Base-by-base conservation (phyloP, 768 basidiomycete genomes). In the Hebeloma cylindrosporum region DNA sequence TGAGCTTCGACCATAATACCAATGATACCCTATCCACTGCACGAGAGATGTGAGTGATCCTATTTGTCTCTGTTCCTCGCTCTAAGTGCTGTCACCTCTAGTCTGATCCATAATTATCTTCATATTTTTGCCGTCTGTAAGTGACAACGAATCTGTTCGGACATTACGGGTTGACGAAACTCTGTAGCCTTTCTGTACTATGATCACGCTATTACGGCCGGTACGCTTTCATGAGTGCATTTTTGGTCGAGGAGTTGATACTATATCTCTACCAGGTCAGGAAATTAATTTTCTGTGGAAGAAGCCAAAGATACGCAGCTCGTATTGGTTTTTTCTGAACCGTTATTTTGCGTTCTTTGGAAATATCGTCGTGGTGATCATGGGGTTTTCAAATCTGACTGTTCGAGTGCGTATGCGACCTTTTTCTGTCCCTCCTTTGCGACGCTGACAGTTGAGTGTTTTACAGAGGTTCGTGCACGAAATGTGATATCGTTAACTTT, bases 261-360 rank as follows among this genome's bases (percentile, higher is more conserved):
- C 34, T 13, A 21, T 29, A n/a, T 3, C 21, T 34, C 11, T 17
- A 26, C 7, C 37, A 72, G 71, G 60, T 3, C 51, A 58, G 40
- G 78, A 79, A 51, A 54, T 75, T 27, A 53, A 61, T 11, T 65
- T 67, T 39, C 53, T 80, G 4, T 80, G 79, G 79, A 58, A 59
- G 40, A 62, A 66, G 33, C 68, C 67, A 1, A 69, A 68, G 41
- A 63, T 59, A 1, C 38, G 50, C 7, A 70, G 73, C 40, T 63
- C 73, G 2, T 65, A 67, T 23, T 65, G 71, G 53, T 80, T 80
- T 57, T 70, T 75, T 37, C 35, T 74, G 25, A 77, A 77, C 48
- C 73, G 78, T 4, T 81, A 81, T 43, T 50, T 74, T 22, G 65
- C 73, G 2, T 63, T 75, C 37, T 57, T 74, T 31, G 71, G 68